A percentile compares a stretch with the other conserved stretches of the same genome.
Conservation (phyloP, 2,329 filamentous ascomycete genomes). For the Apiospora pterosperma region DNA sequence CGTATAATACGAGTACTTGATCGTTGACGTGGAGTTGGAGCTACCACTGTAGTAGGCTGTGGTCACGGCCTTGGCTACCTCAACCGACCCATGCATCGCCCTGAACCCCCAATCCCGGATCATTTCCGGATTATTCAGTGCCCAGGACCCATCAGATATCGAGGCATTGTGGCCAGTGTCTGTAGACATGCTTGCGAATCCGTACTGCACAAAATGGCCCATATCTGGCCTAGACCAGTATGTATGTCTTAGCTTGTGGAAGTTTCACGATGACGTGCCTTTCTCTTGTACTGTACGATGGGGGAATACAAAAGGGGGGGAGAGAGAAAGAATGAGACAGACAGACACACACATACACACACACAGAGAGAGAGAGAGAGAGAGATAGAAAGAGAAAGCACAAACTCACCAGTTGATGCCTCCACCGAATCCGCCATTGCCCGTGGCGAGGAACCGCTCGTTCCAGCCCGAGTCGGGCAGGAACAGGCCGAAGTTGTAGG, state of each 20-base stretch:
- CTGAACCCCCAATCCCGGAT: slow-evolving; percentile 37
- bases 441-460: slow-evolving; percentile 22
- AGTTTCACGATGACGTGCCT: background rate
- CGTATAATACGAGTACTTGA: slow-evolving; percentile 49
- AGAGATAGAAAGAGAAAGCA: background rate
- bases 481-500: slow-evolving; percentile 28
- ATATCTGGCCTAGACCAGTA: slow-evolving; percentile 33
- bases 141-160: slow-evolving; percentile 32
- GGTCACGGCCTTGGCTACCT: slow-evolving; percentile 42
- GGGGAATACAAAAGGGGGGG: too few relatives aligned
- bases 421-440: slow-evolving; percentile 26
- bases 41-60: slow-evolving; percentile 42
- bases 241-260: slow-evolving; percentile 2
- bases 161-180: slow-evolving; percentile 39
- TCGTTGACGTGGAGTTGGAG: slow-evolving; percentile 18
- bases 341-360: slow-evolving; percentile 13
- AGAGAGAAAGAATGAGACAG: background rate
- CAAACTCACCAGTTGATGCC: slow-evolving; percentile 27
- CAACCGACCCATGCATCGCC: slow-evolving; percentile 46
- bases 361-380: background rate
- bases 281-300: background rate
- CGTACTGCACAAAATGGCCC: slow-evolving; percentile 33
- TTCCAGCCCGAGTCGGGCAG: slow-evolving; percentile 28
- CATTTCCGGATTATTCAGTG: slow-evolving; percentile 30
- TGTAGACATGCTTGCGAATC: slow-evolving; percentile 40